Conservation (phyloP, 2,329 filamentous ascomycete species). For the Sporothrix mexicana region DNA sequence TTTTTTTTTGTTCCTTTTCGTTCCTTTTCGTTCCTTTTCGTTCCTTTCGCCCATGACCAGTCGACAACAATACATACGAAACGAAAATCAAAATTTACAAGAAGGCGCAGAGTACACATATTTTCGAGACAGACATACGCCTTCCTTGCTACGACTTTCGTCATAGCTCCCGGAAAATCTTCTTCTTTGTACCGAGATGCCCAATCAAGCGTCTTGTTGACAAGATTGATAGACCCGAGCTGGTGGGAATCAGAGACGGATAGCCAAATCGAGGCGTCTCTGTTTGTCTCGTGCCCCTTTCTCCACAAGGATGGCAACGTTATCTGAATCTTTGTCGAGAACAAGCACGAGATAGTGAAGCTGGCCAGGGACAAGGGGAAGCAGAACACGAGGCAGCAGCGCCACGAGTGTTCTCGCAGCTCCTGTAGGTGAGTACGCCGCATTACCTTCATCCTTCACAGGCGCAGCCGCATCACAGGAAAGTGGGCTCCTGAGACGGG, state of each 20-base stretch:
- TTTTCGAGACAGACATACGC: neutral
- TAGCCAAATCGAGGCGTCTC: constrained; percentile 2
- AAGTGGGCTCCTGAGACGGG: constrained; percentile 5
- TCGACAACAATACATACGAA: neutral
- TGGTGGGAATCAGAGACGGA: constrained; percentile 27
- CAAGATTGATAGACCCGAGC: constrained; percentile 25
- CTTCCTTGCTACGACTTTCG: constrained; percentile 5
- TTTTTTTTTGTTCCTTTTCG: neutral
- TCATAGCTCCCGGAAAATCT: constrained; percentile 34
- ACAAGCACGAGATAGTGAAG: constrained; percentile 2
- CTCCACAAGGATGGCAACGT: constrained; percentile 9
- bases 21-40: constrained; percentile 24
- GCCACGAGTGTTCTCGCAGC: neutral
- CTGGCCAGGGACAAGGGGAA: neutral
- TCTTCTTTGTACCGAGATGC: constrained; percentile 32
- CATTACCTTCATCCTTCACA: constrained; percentile 1
- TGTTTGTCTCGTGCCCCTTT: neutral
- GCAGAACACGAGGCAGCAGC: neutral
- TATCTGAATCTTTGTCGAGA: neutral
- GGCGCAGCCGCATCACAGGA: neutral
- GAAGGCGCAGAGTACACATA: neutral
- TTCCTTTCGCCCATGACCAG: constrained; percentile 23
- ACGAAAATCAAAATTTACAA: neutral
- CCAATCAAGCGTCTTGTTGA: constrained; percentile 31
- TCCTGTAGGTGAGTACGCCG: neutral